Conservation (phyloP, 2,329 filamentous ascomycete genomes). For the Juglanconis sp. region DNA sequence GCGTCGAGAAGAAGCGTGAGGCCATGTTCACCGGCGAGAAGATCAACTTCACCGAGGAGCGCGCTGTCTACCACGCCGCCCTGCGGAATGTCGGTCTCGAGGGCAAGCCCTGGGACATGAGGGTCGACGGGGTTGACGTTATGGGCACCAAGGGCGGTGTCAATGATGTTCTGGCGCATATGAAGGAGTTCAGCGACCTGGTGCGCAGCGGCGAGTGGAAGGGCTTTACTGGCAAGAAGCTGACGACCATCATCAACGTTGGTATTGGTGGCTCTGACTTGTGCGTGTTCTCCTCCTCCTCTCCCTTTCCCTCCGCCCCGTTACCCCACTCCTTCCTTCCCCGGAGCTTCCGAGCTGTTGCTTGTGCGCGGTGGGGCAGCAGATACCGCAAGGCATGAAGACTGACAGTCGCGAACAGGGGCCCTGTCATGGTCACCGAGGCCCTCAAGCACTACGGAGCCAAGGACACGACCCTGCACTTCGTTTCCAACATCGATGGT, state of each 20-base stretch:
- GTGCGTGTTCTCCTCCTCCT: conserved; percentile 51
- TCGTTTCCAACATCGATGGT: conserved; percentile 99
- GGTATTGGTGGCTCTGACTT: conserved; percentile 98
- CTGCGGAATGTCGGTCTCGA: conserved; percentile 73
- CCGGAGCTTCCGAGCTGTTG: neutral
- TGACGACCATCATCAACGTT: conserved; percentile 94
- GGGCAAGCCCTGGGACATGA: conserved; percentile 63
- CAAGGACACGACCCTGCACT: conserved; percentile 84
- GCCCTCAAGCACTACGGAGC: conserved; percentile 93
- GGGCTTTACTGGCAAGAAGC: conserved; percentile 94
- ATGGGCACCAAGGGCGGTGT: conserved; percentile 86
- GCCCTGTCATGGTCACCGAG: conserved; percentile 98
- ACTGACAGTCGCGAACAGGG: conserved; percentile 51
- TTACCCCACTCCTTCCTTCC: neutral
- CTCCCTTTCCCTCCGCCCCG: too few relatives aligned
- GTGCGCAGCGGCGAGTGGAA: conserved; percentile 95
- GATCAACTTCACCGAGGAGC: conserved; percentile 98
- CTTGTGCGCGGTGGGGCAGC: neutral
- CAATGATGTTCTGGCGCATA: conserved; percentile 87
- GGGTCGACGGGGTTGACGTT: conserved; percentile 89
- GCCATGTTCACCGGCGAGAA: conserved; percentile 96
- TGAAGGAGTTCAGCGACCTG: conserved; percentile 97
- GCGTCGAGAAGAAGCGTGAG: conserved; percentile 89
- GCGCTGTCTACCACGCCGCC: conserved; percentile 93
- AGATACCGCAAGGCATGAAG: neutral